These are phyloP conservation scores for Pochonia chlamydosporia DNA, from an alignment of 2,329 filamentous ascomycete genomes.

Conservation along the genomic window DNA sequence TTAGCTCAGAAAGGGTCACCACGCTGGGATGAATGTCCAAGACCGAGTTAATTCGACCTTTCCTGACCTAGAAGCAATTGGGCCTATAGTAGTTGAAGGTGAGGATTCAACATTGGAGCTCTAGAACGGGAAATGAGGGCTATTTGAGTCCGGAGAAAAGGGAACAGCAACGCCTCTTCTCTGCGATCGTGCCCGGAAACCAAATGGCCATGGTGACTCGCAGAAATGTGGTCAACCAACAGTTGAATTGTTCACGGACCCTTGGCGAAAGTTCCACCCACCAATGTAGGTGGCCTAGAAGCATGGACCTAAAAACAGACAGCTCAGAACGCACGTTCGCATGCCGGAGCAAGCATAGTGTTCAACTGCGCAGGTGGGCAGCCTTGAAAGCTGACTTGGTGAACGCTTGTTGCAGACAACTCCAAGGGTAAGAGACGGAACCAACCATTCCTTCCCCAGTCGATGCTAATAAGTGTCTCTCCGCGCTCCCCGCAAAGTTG, in stretches of 20 bases:
- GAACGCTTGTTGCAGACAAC: no score
- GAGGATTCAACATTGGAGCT: constrained; percentile 5
- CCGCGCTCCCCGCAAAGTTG: not conserved
- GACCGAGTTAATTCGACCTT: not conserved
- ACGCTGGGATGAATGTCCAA: not conserved
- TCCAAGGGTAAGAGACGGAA: not conserved
- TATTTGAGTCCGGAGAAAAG: constrained; percentile 8
- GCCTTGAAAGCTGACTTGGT: no score
- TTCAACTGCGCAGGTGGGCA: no score
- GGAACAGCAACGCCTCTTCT: constrained; percentile 3
- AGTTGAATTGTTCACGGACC: no score
- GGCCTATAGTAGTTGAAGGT: constrained; percentile 9
- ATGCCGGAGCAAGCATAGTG: no score
- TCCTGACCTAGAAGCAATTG: constrained; percentile 6
- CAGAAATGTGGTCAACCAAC: no score
- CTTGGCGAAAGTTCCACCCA: no score
- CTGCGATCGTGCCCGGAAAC: not conserved
- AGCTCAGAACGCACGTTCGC: no score
- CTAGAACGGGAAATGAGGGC: constrained; percentile 11
- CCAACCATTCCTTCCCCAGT: not conserved
- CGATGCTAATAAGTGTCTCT: not conserved
- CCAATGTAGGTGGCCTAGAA: no score
- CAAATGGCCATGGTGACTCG: not conserved
- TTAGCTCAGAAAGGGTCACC: not conserved
- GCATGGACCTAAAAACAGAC: no score